Conservation (phyloP, 805 yeast genomes). For the Ogataea populi-albae region DNA sequence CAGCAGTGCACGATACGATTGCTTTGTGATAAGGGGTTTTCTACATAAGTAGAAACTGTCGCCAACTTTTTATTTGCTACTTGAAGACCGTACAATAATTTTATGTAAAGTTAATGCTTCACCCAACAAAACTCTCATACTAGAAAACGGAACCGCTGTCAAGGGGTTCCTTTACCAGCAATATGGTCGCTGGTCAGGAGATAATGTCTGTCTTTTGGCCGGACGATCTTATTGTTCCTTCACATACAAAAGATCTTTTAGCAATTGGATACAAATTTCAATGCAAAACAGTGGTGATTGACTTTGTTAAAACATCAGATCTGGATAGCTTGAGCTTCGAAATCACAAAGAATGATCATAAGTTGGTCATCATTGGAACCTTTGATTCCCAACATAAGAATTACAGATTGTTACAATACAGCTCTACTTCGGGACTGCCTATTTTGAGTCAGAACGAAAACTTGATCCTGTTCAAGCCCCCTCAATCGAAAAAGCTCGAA, state of each 20-base stretch:
- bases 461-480: conserved; percentile 63
- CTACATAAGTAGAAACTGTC: too few relatives aligned
- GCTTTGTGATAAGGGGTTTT: too few relatives aligned
- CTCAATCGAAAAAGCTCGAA: conserved; percentile 67
- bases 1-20: too few relatives aligned
- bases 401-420: conserved; percentile 17
- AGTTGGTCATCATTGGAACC: conserved; percentile 27
- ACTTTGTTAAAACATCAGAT: conserved; percentile 18
- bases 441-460: conserved; percentile 18
- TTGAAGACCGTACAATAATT: too few relatives aligned
- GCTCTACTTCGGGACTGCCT: conserved; percentile 14
- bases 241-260: conserved; percentile 12
- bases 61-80: too few relatives aligned
- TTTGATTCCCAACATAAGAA: conserved; percentile 22
- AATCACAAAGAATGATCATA: conserved; percentile 19
- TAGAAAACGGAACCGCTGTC: too few relatives aligned
- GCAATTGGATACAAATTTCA: conserved; percentile 29
- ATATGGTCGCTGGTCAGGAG: conserved; percentile 1
- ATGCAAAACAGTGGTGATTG: conserved; percentile 26
- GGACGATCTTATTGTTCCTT: conserved; percentile 18
- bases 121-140: too few relatives aligned
- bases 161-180: too few relatives aligned
- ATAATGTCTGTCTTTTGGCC: conserved; percentile 32
- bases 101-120: too few relatives aligned
- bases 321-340: conserved; percentile 15